phyloP scores from a whole-genome alignment of 768 basidiomycete genomes.

The Chalciporus chontae region DNA sequence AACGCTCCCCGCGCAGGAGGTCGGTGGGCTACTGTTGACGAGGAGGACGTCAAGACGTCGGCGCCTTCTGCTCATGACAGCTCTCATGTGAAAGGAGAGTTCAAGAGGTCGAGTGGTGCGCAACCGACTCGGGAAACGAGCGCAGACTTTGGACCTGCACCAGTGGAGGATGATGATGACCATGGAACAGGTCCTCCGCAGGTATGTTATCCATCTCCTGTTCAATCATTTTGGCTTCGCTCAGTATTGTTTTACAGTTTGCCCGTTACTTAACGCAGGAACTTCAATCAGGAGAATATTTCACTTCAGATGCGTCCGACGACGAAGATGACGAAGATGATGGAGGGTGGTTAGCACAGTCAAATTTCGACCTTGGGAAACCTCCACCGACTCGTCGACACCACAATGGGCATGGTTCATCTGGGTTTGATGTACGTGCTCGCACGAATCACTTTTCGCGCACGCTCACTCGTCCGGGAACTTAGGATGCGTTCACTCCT shows the following conservation, averaged over 20 bases:
- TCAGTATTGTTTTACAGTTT: slow-evolving; percentile 46
- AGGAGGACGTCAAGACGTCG: slow-evolving; percentile 41
- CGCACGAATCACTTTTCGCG: background rate
- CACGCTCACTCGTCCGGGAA: background rate
- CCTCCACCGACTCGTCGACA: slow-evolving; percentile 48
- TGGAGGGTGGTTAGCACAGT: slow-evolving; percentile 79
- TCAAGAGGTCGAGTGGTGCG: slow-evolving; percentile 45
- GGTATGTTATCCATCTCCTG: slow-evolving; percentile 29
- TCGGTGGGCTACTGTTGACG: slow-evolving; percentile 73
- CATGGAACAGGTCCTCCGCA: slow-evolving; percentile 43
- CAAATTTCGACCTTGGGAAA: slow-evolving; percentile 58
- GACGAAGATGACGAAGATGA: slow-evolving; percentile 62
- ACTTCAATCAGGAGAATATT: slow-evolving; percentile 59
- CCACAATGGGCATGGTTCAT: slow-evolving; percentile 44
- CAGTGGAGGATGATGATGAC: slow-evolving; percentile 47
- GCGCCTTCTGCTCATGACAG: slow-evolving; percentile 19
- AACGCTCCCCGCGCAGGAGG: slow-evolving; percentile 30
- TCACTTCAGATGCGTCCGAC: slow-evolving; percentile 50
- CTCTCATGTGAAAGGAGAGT: slow-evolving; percentile 49
- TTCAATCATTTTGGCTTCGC: background rate
- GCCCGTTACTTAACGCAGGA: slow-evolving; percentile 76
- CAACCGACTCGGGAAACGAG: slow-evolving; percentile 47
- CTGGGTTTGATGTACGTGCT: slow-evolving; percentile 56
- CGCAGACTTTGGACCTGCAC: slow-evolving; percentile 62
- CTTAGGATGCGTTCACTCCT: slow-evolving; percentile 53